These are phyloP conservation scores for Cucumis sativus DNA, from an alignment of 306 rosid genomes.

Conservation along the genomic window DNA sequence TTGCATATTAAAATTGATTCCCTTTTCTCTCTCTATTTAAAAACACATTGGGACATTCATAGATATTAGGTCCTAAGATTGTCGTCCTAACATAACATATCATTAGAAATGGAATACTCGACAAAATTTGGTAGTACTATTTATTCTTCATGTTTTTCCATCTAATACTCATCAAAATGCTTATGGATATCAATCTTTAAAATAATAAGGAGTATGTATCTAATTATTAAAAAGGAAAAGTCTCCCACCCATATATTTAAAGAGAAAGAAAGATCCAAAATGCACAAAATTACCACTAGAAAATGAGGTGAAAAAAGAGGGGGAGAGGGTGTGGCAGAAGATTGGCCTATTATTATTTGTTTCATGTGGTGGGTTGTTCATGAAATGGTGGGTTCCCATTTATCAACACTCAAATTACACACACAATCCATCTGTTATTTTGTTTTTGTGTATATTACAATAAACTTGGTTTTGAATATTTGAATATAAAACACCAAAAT, in stretches of 20 bases:
- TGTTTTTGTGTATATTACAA: not conserved
- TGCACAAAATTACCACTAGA: not conserved
- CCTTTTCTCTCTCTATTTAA: not conserved
- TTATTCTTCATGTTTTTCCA: not conserved
- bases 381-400: conserved; percentile 5
- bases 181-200: no score
- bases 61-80: not conserved
- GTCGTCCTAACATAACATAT: not conserved
- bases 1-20: not conserved
- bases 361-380: not conserved
- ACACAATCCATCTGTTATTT: not conserved
- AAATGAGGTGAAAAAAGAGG: not conserved
- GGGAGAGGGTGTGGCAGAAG: not conserved
- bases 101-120: not conserved
- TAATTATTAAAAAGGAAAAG: no score
- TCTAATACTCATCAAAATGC: not conserved
- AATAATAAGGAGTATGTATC: no score
- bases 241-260: not conserved
- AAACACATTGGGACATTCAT: not conserved
- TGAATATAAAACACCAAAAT: not conserved
- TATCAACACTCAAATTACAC: not conserved
- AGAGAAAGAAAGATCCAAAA: not conserved
- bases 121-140: not conserved
- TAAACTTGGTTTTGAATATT: not conserved
- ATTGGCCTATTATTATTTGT: conserved; percentile 4